Evolutionary conservation across 176 grass and related monocot species (phyloP).

Genomic region (Chloris gayana): DNA sequence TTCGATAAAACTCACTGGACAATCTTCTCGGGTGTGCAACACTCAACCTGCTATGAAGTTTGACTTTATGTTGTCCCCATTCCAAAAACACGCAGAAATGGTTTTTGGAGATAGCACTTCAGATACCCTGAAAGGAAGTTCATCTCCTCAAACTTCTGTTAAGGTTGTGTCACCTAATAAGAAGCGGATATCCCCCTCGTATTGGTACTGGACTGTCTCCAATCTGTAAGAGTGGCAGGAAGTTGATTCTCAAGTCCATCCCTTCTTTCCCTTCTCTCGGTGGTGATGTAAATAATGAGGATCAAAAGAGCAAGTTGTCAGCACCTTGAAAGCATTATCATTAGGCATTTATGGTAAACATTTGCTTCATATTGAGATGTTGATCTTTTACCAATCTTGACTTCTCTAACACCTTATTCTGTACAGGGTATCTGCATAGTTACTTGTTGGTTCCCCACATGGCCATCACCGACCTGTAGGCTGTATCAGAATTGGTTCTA

Average conservation of each 20-base stretch:
- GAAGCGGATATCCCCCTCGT: conserved; percentile 57
- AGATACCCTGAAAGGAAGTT: conserved; percentile 38
- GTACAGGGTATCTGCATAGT: conserved; percentile 16
- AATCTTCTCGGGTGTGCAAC: conserved; percentile 41
- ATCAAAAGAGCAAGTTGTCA: conserved; percentile 29
- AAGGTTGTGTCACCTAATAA: conserved; percentile 62
- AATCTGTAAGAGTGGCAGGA: conserved; percentile 59
- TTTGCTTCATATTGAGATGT: background rate
- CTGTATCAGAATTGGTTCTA: conserved; percentile 3
- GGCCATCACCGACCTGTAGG: background rate
- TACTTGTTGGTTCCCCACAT: background rate
- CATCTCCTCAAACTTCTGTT: conserved; percentile 46
- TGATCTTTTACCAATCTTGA: background rate
- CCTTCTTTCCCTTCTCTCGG: conserved; percentile 65
- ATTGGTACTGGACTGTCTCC: conserved; percentile 55
- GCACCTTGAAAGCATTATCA: conserved; percentile 46
- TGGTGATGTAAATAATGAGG: conserved; percentile 38
- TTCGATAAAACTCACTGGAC: conserved; percentile 33
- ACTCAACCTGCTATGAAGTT: conserved; percentile 41
- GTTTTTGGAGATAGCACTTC: conserved; percentile 17
- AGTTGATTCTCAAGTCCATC: conserved; percentile 59
- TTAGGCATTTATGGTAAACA: conserved; percentile 12
- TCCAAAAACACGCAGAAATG: conserved; percentile 44
- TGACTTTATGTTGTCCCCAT: conserved; percentile 37
- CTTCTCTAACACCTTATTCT: background rate